phyloP scores from a whole-genome alignment of 306 rosid genomes.

The Quercus variabilis region DNA sequence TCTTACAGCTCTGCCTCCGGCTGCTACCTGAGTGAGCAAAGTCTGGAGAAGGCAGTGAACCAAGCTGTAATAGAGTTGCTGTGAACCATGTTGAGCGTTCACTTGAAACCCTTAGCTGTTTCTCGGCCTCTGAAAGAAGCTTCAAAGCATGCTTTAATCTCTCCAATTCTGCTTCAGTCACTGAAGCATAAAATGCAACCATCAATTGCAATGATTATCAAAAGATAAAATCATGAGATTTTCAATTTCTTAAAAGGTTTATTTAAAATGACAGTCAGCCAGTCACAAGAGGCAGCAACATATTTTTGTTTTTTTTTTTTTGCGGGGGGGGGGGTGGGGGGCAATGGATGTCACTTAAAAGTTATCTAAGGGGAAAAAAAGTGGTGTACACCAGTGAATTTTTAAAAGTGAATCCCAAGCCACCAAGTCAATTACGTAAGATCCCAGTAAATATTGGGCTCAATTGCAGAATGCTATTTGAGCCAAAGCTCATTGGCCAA shows the following conservation, averaged over 20 bases:
- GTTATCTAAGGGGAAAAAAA: no score
- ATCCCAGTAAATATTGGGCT: background rate
- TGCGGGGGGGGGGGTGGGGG: background rate
- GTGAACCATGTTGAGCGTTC: slow-evolving; percentile 99
- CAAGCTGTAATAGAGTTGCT: slow-evolving; percentile 91
- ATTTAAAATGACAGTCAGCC: background rate
- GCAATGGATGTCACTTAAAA: no score
- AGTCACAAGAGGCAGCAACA: background rate
- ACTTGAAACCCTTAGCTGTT: slow-evolving; percentile 87
- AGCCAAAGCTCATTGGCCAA: no score
- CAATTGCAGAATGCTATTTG: background rate
- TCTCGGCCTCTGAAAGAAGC: slow-evolving; percentile 96
- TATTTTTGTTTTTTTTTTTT: background rate
- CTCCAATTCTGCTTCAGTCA: slow-evolving; percentile 78
- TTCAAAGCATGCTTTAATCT: slow-evolving; percentile 89
- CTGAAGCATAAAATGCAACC: slow-evolving; percentile 53
- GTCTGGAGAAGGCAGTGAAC: slow-evolving; percentile 82
- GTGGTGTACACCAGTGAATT: no score
- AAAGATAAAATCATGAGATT: background rate
- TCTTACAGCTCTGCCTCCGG: slow-evolving; percentile 83
- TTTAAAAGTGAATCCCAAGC: background rate
- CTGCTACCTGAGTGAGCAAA: slow-evolving; percentile 73
- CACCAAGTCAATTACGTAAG: background rate
- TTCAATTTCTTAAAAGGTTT: background rate
- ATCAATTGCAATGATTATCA: slow-evolving; percentile 18